Base-by-base conservation (phyloP, 805 yeast genomes). In the Wickerhamomyces chambardii region DNA sequence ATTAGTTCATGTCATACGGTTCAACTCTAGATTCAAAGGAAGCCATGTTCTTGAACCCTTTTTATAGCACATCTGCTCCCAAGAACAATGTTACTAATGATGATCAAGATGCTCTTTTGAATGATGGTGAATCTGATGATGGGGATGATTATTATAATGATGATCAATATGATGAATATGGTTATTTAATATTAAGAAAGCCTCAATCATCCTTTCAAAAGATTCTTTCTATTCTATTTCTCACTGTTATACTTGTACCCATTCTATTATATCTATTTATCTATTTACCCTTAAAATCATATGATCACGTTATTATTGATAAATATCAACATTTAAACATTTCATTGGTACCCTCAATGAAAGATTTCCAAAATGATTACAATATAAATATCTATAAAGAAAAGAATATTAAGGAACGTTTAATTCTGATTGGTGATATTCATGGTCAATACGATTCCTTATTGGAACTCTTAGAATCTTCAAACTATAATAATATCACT, bases 391-490 rank as follows among this genome's bases (percentile, higher is more conserved):
- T 21, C n/a, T 14, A 30, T 11, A 15, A 15, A 9, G n/a, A 14
- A 4, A 34, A 30, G 14, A 30, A 17, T 6, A 24, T 31, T 14
- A 36, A 14, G 15, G 7, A 14, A 12, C 63, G 95, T 40, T 50
- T 83, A 14, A 65, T 90, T 4, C 51, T 86, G 32, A 66, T 89
- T 18, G 97, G 97, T 4, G 97, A 89, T 54, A 74, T 89, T 17
- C 97, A 89, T 58, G 97, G 96, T 2, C 77, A 78, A 45, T 74
- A 66, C 46, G 58, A 64, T 7, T 75, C 74, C 47, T 59, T 87
- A 36, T 52, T 53, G 37, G 57, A 64, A 33, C 61, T 90, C 29
- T 58, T 89, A 36, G 47, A 63, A 8, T 68, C 73, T 47, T 46
- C 73, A 16, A 55, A 66, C 11, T 73, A 65, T 47, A 63, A 74